Conservation (phyloP, 2,329 filamentous ascomycete genomes). For the Phaeophleospora eucalypticola region DNA sequence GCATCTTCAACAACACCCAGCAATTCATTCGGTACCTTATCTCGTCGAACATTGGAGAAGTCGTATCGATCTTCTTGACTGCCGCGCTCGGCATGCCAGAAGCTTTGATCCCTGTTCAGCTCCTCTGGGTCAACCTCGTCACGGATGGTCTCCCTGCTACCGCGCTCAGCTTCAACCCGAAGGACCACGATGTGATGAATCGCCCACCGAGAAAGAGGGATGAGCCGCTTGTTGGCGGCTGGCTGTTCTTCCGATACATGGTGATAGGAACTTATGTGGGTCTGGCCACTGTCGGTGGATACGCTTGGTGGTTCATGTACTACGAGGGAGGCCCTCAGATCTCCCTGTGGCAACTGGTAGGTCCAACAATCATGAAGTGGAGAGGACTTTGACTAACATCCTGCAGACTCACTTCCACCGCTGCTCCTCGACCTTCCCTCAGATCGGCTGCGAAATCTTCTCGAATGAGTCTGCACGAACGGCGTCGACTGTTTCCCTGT, state of each 20-base stretch:
- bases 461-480: constrained; percentile 77
- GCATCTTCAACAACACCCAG: constrained; percentile 99
- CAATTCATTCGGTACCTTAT: constrained; percentile 99
- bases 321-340: constrained; percentile 87
- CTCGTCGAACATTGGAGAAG: constrained; percentile 97
- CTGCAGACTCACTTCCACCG: constrained; percentile 77
- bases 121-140: constrained; percentile 97
- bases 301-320: constrained; percentile 99
- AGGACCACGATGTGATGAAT: constrained; percentile 98
- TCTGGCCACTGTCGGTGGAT: constrained; percentile 88
- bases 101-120: constrained; percentile 91
- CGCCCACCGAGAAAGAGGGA: constrained; percentile 86
- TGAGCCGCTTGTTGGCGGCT: constrained; percentile 86
- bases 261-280: constrained; percentile 95
- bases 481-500: constrained; percentile 88
- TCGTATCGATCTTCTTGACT: constrained; percentile 97
- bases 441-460: constrained; percentile 93
- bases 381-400: constrained; percentile 9
- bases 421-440: constrained; percentile 78
- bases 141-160: constrained; percentile 96
- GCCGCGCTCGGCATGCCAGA: constrained; percentile 96
- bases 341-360: constrained; percentile 75
- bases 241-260: constrained; percentile 97
- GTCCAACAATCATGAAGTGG: constrained; percentile 21
- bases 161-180: constrained; percentile 93